These are phyloP conservation scores for Ceratocystis albifundus DNA, from an alignment of 2,329 filamentous ascomycete species.

Conservation along the genomic window DNA sequence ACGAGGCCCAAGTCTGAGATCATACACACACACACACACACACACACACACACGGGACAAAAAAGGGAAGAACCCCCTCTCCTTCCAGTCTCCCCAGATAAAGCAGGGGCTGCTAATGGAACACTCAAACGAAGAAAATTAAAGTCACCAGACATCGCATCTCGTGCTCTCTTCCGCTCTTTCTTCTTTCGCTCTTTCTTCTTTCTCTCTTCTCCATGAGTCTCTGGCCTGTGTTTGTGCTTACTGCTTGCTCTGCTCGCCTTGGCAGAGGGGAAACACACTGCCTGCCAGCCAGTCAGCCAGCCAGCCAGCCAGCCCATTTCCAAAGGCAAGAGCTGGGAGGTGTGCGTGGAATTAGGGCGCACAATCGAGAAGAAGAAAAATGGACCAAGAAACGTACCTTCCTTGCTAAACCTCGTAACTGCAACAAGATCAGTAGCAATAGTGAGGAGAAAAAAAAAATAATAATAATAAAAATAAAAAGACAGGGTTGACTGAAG, in stretches of 20 bases:
- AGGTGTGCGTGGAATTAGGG: too few relatives aligned
- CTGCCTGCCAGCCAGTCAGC: too few relatives aligned
- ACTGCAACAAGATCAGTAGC: background rate
- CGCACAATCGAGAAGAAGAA: too few relatives aligned
- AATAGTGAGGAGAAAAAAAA: background rate
- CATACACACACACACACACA: constrained; percentile 3
- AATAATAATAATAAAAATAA: background rate
- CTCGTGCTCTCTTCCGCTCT: background rate
- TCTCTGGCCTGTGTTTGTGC: background rate
- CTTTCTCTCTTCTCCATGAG: background rate
- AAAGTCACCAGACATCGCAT: background rate
- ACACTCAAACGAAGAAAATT: background rate
- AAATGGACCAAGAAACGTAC: too few relatives aligned
- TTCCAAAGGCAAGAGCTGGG: too few relatives aligned
- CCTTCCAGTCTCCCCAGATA: background rate
- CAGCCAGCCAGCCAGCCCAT: too few relatives aligned
- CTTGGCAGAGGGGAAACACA: too few relatives aligned
- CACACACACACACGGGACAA: background rate
- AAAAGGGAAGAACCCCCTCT: background rate
- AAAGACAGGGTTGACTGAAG: background rate
- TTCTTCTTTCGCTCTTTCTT: too few relatives aligned
- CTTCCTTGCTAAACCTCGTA: too few relatives aligned
- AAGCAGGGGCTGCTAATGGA: background rate
- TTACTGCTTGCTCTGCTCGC: background rate
- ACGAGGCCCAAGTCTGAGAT: background rate